Evolutionary conservation across 192 early-diverging fungal genomes (phyloP).

Genomic region (Backusella tuberculispora): DNA sequence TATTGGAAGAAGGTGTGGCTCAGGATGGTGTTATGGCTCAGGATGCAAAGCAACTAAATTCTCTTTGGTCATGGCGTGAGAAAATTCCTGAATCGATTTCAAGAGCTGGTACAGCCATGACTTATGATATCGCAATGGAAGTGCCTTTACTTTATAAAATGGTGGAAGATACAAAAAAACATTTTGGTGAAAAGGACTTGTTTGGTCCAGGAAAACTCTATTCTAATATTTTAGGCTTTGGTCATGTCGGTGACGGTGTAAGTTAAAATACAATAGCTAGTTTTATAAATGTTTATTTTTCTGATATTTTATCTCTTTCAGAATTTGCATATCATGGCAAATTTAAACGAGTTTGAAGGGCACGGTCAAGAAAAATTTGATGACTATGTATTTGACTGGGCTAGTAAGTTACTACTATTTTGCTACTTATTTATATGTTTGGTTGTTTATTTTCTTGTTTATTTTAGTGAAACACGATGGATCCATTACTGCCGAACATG

Average conservation of each 20-base stretch:
- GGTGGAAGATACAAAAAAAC: constrained; percentile 71
- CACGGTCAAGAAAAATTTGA: constrained; percentile 76
- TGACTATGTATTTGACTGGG: constrained; percentile 89
- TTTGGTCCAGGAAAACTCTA: constrained; percentile 58
- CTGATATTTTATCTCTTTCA: constrained; percentile 24
- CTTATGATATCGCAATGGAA: constrained; percentile 95
- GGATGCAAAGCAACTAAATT: constrained; percentile 64
- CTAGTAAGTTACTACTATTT: constrained; percentile 47
- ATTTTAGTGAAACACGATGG: constrained; percentile 40
- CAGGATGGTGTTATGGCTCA: constrained; percentile 91
- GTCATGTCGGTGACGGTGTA: constrained; percentile 94
- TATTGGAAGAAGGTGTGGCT: constrained; percentile 74
- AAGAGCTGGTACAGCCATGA: constrained; percentile 85
- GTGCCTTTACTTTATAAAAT: constrained; percentile 83
- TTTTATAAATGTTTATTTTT: background rate
- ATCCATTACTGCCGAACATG: constrained; percentile 45
- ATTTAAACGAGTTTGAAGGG: constrained; percentile 63
- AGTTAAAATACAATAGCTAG: constrained; percentile 14
- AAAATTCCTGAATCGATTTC: constrained; percentile 89
- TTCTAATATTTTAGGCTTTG: constrained; percentile 83
- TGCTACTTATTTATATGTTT: background rate
- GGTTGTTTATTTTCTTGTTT: background rate
- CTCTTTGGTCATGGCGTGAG: constrained; percentile 91
- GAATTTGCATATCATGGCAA: constrained; percentile 93
- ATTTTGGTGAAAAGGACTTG: constrained; percentile 60